A percentile compares a stretch with the other conserved stretches of the same genome.
Conservation (phyloP, 108 stramenopile genomes). For the Cafeteria roenbergensis region DNA sequence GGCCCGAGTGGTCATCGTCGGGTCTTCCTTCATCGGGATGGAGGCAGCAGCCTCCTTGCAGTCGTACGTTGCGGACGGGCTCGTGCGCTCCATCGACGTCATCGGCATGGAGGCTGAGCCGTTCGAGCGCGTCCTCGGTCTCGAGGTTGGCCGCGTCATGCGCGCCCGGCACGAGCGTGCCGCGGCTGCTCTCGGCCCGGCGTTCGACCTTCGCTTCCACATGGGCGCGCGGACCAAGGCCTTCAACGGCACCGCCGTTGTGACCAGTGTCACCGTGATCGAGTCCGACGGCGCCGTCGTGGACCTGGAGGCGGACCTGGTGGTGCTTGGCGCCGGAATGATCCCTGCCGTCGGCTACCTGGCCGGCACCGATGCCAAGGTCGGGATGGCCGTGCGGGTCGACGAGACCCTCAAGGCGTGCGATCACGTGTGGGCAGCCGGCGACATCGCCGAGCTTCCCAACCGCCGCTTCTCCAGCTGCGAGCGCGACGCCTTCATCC, state of each 20-base stretch:
- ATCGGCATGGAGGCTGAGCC: slow-evolving; percentile 4
- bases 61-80: no score
- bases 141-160: background rate
- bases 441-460: background rate
- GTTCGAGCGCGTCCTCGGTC: background rate
- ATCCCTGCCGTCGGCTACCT: background rate
- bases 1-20: background rate
- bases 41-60: background rate
- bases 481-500: slow-evolving; percentile 2
- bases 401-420: background rate
- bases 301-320: background rate
- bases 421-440: background rate
- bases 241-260: background rate
- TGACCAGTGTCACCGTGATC: background rate
- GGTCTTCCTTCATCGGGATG: slow-evolving; percentile 10
- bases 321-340: background rate
- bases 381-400: no score
- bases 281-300: no score
- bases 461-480: background rate
- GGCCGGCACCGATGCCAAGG: no score
- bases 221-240: background rate
- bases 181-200: no score
- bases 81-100: background rate
- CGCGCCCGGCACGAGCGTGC: background rate
- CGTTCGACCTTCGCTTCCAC: slow-evolving; percentile 3